Evolutionary conservation across 169 alveolate species (phyloP).

Genomic region (Cryptosporidium bovis): DNA sequence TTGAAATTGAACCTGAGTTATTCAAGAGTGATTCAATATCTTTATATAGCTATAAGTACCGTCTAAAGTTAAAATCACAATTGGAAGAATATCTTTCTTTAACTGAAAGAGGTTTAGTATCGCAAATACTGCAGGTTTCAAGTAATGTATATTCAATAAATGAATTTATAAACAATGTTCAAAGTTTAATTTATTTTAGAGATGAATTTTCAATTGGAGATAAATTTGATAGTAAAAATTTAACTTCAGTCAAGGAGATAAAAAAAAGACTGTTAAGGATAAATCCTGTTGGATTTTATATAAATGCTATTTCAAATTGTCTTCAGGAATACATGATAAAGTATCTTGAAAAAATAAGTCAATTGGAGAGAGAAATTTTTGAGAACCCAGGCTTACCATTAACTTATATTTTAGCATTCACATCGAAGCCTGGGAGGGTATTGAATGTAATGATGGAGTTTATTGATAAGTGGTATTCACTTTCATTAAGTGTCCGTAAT

Average conservation of each 20-base stretch:
- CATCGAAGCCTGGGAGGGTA: slow-evolving; percentile 21
- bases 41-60: slow-evolving; percentile 27
- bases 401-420: slow-evolving; percentile 31
- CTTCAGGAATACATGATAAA: slow-evolving; percentile 35
- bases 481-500: slow-evolving; percentile 5
- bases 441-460: slow-evolving; percentile 19
- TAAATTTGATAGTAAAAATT: not conserved
- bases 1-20: slow-evolving; percentile 33
- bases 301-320: slow-evolving; percentile 40
- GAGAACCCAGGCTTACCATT: slow-evolving; percentile 45
- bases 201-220: not conserved
- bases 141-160: slow-evolving; percentile 55
- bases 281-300: slow-evolving; percentile 56
- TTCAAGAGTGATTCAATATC: slow-evolving; percentile 24
- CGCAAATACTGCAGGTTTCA: slow-evolving; percentile 20
- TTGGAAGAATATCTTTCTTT: slow-evolving; percentile 16
- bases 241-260: not conserved
- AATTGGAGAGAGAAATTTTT: slow-evolving; percentile 45
- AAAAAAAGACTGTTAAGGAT: slow-evolving; percentile 37
- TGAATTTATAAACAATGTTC: slow-evolving; percentile 26
- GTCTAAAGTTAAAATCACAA: slow-evolving; percentile 8
- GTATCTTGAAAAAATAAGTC: slow-evolving; percentile 39
- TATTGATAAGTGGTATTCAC: slow-evolving; percentile 56
- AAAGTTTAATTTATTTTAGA: slow-evolving; percentile 6
- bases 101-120: slow-evolving; percentile 24